phyloP scores from a whole-genome alignment of 352 stramenopile genomes.

The Pythium dissimile region DNA sequence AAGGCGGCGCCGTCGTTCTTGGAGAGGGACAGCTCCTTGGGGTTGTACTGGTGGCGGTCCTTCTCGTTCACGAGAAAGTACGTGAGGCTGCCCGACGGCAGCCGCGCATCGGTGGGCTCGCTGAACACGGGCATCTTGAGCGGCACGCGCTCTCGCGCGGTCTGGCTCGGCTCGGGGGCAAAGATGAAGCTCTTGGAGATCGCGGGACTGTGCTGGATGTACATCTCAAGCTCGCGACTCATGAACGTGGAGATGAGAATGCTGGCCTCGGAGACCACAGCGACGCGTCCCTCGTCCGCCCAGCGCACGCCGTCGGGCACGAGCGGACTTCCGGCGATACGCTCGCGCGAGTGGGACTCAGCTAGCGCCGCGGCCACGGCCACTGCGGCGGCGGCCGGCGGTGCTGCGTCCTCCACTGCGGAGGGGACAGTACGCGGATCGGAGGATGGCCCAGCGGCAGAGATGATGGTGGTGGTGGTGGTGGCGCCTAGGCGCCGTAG shows the following conservation, averaged over 20 bases:
- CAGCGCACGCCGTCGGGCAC: slow-evolving; percentile 60
- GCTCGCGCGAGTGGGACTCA: slow-evolving; percentile 43
- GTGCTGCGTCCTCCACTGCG: background rate
- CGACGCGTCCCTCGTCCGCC: slow-evolving; percentile 71
- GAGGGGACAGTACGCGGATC: background rate
- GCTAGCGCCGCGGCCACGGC: background rate
- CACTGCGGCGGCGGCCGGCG: background rate
- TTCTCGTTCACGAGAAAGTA: slow-evolving; percentile 67
- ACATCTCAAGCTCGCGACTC: slow-evolving; percentile 79
- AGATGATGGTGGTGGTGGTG: background rate
- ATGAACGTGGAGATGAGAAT: slow-evolving; percentile 79
- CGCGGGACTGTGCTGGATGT: slow-evolving; percentile 64
- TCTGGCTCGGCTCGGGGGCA: slow-evolving; percentile 33
- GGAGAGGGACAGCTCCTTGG: slow-evolving; percentile 77
- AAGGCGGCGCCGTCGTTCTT: slow-evolving; percentile 69
- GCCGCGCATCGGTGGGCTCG: slow-evolving; percentile 23
- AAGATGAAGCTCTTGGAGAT: slow-evolving; percentile 86
- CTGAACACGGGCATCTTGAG: slow-evolving; percentile 44
- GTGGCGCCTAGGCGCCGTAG: background rate
- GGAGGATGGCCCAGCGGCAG: background rate
- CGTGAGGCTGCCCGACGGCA: slow-evolving; percentile 32
- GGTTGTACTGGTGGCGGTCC: slow-evolving; percentile 74
- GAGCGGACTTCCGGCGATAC: slow-evolving; percentile 69
- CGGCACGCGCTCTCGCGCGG: slow-evolving; percentile 41
- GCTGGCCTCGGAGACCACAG: slow-evolving; percentile 67